Base-by-base conservation (phyloP, 2,329 filamentous ascomycete species). In the Scopulariopsis brevicaulis region DNA sequence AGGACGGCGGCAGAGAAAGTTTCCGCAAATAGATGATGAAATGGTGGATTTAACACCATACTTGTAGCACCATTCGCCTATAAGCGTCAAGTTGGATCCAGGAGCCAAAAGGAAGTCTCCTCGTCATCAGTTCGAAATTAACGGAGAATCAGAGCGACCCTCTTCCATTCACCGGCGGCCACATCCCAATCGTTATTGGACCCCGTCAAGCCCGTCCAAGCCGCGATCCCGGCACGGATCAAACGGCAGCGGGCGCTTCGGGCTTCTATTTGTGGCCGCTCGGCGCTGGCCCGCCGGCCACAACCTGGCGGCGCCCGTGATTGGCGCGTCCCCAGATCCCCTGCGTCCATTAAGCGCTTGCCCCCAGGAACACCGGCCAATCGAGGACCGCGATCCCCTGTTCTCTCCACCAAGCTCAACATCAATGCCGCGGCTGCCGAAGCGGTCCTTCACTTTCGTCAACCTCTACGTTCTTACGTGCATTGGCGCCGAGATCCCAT, bases 211-310 rank as follows among this genome's bases (percentile, higher is more conserved):
- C 14, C 37, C 3, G 53, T 24, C n/a, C 15, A n/a, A 32, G 53
- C 40, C 18, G 40, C 40, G 40, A n/a, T 18, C 40, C 40, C 40
- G 40, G 40, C 46, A 50, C 18, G 20, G 22, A 14, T 8, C 46
- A 12, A 50, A 32, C 28, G 28, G 22, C 20, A 50, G 11, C 24
- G 46, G 20, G n/a, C 46, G n/a, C 20, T 12, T 22, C 46, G 46
- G 46, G 46, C 22, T 50, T 56, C 56, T 58, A 58, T 53, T 54
- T 54, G 34, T 48, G 56, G 56, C 24, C 55, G 48, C 18, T 28
- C 46, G 20, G 15, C n/a, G 11, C 28, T 25, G 55, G 40, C 14
- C 37, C 8, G 28, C 28, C 28, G 37, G 18, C 37, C 37, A 40
- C 37, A 40, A 14, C 24, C 15, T 18, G 8, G 35, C 20, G 25